Percentiles rank a stretch among this genome's conserved stretches.
phyloP scores from a whole-genome alignment of 1,139 yeast genomes.

The Pichia sp. region DNA sequence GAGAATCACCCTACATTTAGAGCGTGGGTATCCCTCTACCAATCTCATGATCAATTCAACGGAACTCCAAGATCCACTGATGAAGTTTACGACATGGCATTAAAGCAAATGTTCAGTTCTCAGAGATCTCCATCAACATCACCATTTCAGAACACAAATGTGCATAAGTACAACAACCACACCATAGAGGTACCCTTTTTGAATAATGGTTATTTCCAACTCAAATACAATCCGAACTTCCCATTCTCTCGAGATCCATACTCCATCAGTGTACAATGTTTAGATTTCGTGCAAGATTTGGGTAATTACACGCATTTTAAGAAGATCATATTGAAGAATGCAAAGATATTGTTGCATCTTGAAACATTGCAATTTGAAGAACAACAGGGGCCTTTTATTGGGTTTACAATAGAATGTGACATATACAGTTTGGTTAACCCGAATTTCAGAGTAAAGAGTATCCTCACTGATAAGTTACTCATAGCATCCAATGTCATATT shows the following conservation, averaged over 20 bases:
- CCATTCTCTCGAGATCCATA: constrained; percentile 16
- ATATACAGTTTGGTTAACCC: no score
- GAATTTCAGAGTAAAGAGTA: background rate
- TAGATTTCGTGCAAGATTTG: constrained; percentile 6
- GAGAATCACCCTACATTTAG: no score
- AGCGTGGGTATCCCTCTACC: no score
- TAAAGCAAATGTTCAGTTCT: no score
- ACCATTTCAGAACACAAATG: no score
- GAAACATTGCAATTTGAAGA: no score
- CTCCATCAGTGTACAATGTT: constrained; percentile 10
- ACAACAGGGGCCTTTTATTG: no score
- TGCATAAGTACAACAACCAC: constrained; percentile 15
- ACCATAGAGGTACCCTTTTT: constrained; percentile 13
- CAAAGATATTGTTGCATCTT: background rate
- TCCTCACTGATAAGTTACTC: constrained; percentile 1
- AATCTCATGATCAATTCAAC: no score
- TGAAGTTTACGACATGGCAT: no score
- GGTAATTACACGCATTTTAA: constrained; percentile 10
- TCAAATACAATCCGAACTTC: constrained; percentile 10
- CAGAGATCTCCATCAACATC: no score
- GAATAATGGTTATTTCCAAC: background rate
- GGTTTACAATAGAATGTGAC: no score
- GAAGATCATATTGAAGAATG: constrained; percentile 12
- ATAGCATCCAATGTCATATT: constrained; percentile 10
- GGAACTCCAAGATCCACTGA: no score